A percentile compares a stretch with the other conserved stretches of the same genome.
These are phyloP conservation scores for Naganishia sp. DNA, from an alignment of 1,284 basidiomycete genomes.

Conservation along the genomic window DNA sequence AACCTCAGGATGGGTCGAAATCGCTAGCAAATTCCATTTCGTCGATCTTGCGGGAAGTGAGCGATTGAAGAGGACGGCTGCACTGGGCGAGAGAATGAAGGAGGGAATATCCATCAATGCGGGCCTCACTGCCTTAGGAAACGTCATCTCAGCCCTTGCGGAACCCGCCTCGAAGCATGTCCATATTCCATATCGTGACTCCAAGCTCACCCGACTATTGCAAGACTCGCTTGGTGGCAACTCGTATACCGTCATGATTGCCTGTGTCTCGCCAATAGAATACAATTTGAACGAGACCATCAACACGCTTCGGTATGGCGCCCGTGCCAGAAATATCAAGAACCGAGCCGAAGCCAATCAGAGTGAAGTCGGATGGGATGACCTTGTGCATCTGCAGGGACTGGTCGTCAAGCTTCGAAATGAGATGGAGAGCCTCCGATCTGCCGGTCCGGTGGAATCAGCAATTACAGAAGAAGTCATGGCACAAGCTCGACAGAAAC, in stretches of 20 bases:
- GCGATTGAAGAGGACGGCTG: slow-evolving; percentile 89
- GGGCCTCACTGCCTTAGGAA: slow-evolving; percentile 91
- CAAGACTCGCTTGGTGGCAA: slow-evolving; percentile 99
- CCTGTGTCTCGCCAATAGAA: slow-evolving; percentile 89
- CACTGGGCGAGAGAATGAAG: slow-evolving; percentile 90
- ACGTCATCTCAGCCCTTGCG: slow-evolving; percentile 97
- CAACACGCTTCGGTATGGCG: slow-evolving; percentile 97
- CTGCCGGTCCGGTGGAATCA: slow-evolving; percentile 34
- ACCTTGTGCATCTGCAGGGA: slow-evolving; percentile 91
- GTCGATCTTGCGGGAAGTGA: slow-evolving; percentile 97
- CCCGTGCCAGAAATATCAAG: slow-evolving; percentile 95
- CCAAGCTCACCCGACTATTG: slow-evolving; percentile 75
- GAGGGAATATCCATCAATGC: slow-evolving; percentile 98
- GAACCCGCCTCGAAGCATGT: slow-evolving; percentile 66
- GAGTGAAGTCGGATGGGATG: slow-evolving; percentile 97
- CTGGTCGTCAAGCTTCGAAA: slow-evolving; percentile 80
- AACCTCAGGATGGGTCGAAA: slow-evolving; percentile 70
- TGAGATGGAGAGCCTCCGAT: slow-evolving; percentile 75
- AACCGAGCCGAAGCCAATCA: slow-evolving; percentile 90
- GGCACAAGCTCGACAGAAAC: not conserved
- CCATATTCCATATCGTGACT: slow-evolving; percentile 85
- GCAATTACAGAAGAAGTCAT: not conserved
- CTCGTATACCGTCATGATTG: slow-evolving; percentile 97
- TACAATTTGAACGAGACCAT: slow-evolving; percentile 93
- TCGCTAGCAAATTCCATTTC: slow-evolving; percentile 96